A percentile compares a stretch with the other conserved stretches of the same genome.
phyloP scores from a whole-genome alignment of 208 protist species.

The Leishmania lainsoni region DNA sequence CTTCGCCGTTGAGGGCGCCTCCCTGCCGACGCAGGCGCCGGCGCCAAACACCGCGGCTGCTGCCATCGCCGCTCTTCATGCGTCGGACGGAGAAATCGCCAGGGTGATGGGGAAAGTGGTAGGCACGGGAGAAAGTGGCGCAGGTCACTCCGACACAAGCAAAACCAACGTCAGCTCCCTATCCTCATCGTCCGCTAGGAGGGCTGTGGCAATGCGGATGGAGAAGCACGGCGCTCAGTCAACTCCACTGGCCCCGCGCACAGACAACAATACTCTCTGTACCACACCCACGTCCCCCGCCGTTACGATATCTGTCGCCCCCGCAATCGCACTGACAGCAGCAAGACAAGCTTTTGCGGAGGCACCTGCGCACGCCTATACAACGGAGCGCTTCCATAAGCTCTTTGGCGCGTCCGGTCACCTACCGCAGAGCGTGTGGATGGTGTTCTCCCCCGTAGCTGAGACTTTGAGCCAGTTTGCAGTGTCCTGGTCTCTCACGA shows the following conservation, averaged over 20 bases:
- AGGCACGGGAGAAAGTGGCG: neutral
- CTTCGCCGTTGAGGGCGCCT: constrained; percentile 19
- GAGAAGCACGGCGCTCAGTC: constrained; percentile 2
- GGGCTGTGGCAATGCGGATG: neutral
- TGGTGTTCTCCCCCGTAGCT: constrained; percentile 13
- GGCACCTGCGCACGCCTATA: constrained; percentile 17
- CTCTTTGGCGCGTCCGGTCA: constrained; percentile 18
- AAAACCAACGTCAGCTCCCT: neutral
- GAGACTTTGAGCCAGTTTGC: constrained; percentile 20
- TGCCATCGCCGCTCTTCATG: neutral
- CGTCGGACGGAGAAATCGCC: neutral
- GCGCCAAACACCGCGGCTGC: neutral
- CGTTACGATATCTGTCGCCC: too few relatives aligned
- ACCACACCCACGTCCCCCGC: neutral
- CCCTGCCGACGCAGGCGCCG: neutral
- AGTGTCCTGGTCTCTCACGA: constrained; percentile 30
- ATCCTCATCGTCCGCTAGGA: neutral
- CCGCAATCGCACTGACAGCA: too few relatives aligned
- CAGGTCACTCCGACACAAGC: neutral
- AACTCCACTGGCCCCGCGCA: neutral
- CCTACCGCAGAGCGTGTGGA: constrained; percentile 19
- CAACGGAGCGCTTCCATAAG: constrained; percentile 20
- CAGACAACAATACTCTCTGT: neutral
- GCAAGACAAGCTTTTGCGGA: neutral
- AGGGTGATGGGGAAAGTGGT: neutral